Percentiles rank a stretch among this genome's conserved stretches.
These are phyloP conservation scores for Lachnellula subtilissima DNA, from an alignment of 2,329 filamentous ascomycete genomes.

Conservation along the genomic window DNA sequence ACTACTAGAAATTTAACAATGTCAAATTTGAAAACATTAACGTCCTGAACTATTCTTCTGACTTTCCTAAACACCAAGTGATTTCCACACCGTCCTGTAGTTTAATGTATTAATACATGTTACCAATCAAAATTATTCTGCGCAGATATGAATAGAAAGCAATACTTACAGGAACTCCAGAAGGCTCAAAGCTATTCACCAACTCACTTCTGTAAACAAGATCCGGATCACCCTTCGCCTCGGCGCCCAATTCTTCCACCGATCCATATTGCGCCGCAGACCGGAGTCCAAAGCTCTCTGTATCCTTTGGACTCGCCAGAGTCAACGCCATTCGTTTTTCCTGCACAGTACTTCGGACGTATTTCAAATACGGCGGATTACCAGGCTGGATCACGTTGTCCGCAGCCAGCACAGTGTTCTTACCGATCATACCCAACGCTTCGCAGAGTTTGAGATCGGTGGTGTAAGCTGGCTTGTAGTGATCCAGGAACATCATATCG, in stretches of 20 bases:
- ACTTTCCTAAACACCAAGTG: constrained; percentile 49
- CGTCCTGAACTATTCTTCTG: not conserved
- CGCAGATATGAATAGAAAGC: not conserved
- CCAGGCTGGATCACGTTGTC: constrained; percentile 70
- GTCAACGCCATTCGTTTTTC: constrained; percentile 51
- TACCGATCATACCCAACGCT: constrained; percentile 57
- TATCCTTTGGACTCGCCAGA: constrained; percentile 43
- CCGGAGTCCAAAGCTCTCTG: constrained; percentile 29
- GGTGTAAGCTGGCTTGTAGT: constrained; percentile 72
- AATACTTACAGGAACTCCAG: constrained; percentile 55
- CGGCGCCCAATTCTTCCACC: constrained; percentile 35
- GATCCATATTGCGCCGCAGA: constrained; percentile 29
- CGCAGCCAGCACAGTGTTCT: constrained; percentile 59
- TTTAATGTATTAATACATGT: constrained; percentile 9
- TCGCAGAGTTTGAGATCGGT: constrained; percentile 74
- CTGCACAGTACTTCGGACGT: constrained; percentile 59
- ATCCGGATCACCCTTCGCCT: constrained; percentile 53
- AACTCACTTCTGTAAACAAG: constrained; percentile 62
- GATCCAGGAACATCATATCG: constrained; percentile 61
- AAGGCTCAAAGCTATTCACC: constrained; percentile 62
- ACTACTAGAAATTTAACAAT: too few relatives aligned
- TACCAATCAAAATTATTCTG: not conserved
- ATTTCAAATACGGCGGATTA: constrained; percentile 65
- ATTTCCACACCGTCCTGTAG: constrained; percentile 62
- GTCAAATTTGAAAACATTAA: too few relatives aligned